Conservation (phyloP, 768 basidiomycete genomes). For the Paxillus ammoniavirescens region DNA sequence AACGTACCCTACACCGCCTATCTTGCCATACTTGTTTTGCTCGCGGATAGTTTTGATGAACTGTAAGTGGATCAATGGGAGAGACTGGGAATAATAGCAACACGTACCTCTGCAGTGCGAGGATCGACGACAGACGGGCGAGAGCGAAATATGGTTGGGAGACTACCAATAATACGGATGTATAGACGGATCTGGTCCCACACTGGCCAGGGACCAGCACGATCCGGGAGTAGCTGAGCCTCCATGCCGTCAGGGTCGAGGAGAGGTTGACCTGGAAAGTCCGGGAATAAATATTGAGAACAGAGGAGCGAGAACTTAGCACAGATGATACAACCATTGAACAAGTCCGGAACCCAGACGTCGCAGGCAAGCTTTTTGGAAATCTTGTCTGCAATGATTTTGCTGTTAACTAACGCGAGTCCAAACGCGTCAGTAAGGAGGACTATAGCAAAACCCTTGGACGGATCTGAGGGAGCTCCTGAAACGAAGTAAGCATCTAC, state of each 20-base stretch:
- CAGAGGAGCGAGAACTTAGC: not conserved
- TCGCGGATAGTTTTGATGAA: conserved; percentile 37
- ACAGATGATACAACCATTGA: conserved; percentile 40
- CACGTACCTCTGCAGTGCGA: conserved; percentile 23
- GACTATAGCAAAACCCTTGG: conserved; percentile 39
- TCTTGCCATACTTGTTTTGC: conserved; percentile 37
- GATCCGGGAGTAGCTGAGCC: conserved; percentile 26
- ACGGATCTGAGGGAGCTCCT: conserved; percentile 2
- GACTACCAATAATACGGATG: conserved; percentile 16
- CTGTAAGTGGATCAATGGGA: conserved; percentile 13
- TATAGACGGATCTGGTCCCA: conserved; percentile 17
- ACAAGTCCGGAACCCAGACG: conserved; percentile 64
- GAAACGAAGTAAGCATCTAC: conserved; percentile 42
- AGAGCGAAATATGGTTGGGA: conserved; percentile 16
- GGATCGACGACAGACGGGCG: conserved; percentile 29
- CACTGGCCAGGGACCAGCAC: conserved; percentile 24
- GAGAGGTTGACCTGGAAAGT: conserved; percentile 27
- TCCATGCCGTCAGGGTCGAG: conserved; percentile 25
- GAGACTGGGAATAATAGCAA: not conserved
- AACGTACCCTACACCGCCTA: conserved; percentile 43
- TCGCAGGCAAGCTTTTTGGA: conserved; percentile 50
- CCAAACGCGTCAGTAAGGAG: conserved; percentile 60
- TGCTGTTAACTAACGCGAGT: conserved; percentile 48
- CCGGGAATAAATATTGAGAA: not conserved
- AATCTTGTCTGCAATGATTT: conserved; percentile 56